A percentile compares a stretch with the other conserved stretches of the same genome.
phyloP scores from a whole-genome alignment of 306 rosid genomes.

The Quercus ilex region DNA sequence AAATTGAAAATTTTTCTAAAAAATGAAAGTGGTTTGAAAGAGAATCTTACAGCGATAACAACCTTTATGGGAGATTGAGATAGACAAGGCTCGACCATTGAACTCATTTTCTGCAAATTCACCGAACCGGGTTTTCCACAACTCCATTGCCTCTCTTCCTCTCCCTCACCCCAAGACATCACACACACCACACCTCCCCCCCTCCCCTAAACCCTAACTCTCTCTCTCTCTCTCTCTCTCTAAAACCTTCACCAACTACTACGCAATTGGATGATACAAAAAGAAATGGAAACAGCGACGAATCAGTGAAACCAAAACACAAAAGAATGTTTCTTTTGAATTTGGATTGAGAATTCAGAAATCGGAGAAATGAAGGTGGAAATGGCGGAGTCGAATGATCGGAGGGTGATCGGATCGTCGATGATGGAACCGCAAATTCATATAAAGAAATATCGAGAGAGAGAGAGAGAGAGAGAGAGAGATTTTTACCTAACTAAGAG shows the following conservation, averaged over 20 bases:
- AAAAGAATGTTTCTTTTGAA: too few relatives aligned
- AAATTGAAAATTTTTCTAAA: too few relatives aligned
- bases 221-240: conserved; percentile 22
- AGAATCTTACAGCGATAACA: conserved; percentile 58
- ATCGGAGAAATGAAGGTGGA: too few relatives aligned
- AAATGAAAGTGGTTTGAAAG: background rate
- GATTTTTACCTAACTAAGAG: too few relatives aligned
- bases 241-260: background rate
- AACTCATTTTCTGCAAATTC: conserved; percentile 61
- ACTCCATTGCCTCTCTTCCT: conserved; percentile 56
- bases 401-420: too few relatives aligned
- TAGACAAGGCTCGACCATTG: conserved; percentile 76
- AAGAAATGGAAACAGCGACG: background rate
- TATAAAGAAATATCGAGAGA: too few relatives aligned
- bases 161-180: conserved; percentile 54
- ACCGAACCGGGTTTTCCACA: conserved; percentile 61
- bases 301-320: too few relatives aligned
- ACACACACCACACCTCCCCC: conserved; percentile 14
- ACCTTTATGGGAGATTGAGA: conserved; percentile 71
- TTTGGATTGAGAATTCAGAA: too few relatives aligned
- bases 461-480: too few relatives aligned
- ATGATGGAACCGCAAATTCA: too few relatives aligned
- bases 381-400: too few relatives aligned
- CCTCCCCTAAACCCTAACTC: background rate
- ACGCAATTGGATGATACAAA: background rate